Evolutionary conservation across 108 stramenopile species (phyloP).

Genomic region (Fragilariopsis cylindrus): DNA sequence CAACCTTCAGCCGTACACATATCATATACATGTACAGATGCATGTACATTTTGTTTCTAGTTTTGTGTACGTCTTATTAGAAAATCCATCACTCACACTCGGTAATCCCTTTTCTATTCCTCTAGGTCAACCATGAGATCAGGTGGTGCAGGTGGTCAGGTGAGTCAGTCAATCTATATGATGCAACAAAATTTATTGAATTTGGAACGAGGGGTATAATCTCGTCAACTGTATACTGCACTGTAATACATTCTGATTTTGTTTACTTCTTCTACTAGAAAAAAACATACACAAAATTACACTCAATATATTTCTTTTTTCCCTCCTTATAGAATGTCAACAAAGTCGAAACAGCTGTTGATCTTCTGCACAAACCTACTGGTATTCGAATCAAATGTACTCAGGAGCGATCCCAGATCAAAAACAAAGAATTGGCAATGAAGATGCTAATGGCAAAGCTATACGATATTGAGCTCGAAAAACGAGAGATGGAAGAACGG

Average conservation of each 20-base stretch:
- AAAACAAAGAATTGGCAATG: conserved; percentile 96
- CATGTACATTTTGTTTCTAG: too few species aligned
- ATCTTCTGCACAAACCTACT: conserved; percentile 94
- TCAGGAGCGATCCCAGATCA: conserved; percentile 94
- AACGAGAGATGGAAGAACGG: conserved; percentile 79
- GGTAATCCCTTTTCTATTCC: neutral
- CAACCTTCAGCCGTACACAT: too few species aligned
- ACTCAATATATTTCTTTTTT: neutral
- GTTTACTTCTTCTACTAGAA: too few species aligned
- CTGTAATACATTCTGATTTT: too few species aligned
- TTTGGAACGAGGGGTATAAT: too few species aligned
- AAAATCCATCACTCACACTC: too few species aligned
- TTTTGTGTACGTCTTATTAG: too few species aligned
- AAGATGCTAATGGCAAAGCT: conserved; percentile 87
- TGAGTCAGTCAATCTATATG: conserved; percentile 9
- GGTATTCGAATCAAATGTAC: conserved; percentile 96
- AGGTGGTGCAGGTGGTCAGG: conserved; percentile 95
- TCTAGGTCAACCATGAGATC: conserved; percentile 74
- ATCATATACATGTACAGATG: too few species aligned
- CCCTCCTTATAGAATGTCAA: conserved; percentile 86
- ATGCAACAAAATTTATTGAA: too few species aligned
- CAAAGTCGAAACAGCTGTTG: conserved; percentile 98
- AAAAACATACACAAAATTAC: too few species aligned
- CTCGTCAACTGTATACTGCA: too few species aligned
- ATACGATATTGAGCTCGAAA: conserved; percentile 85